Evolutionary conservation across 1,284 basidiomycete species (phyloP), one percentile per base, ranked within the genome.

Genomic region (Dichomitus squalens): DNA sequence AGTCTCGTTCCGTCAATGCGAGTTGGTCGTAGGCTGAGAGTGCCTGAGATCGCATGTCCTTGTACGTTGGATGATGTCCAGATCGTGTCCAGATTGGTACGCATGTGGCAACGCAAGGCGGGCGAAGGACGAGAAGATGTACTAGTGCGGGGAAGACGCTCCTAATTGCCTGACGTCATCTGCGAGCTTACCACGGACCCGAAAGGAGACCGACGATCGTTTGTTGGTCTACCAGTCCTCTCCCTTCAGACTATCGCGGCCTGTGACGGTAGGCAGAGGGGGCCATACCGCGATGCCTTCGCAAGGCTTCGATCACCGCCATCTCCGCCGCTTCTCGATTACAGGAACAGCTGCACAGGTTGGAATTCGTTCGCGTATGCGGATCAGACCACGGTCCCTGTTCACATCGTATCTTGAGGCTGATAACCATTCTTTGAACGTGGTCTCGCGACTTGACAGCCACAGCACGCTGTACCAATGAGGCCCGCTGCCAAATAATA

Each of bases 121-220:
- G 34, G 25, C 39, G 48, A 34, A 39, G 11, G 4, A 44, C 46
- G 43, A 53, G 44, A 53, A 53, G 52, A 44, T 27, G 20, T 44
- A 16, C 41, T 49, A 55, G 47, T 40, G 47, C 43, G 47, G 31
- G 47, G 21, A 49, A 43, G 55, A 39, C 12, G 40, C 34, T 33
- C 23, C 31, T 40, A 35, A 40, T 44, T 23, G 14, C 7, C 55
- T 63, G 58, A 63, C 61, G 61, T 63, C 61, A 59, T 57, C 40
- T 52, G 61, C 49, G 58, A 53, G 35, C 21, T 47, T 50, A 43
- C 54, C 57, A 59, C 55, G 61, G 49, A 38, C 29, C 61, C 49
- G 55, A 57, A 59, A 53, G 48, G 46, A 33, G 55, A 51, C 43
- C 61, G 61, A 63, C 58, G 58, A 63, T 63, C 61, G 36, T n/a